These are phyloP conservation scores for Austroboletus niveus DNA, from an alignment of 1,284 basidiomycete genomes.

Conservation along the genomic window DNA sequence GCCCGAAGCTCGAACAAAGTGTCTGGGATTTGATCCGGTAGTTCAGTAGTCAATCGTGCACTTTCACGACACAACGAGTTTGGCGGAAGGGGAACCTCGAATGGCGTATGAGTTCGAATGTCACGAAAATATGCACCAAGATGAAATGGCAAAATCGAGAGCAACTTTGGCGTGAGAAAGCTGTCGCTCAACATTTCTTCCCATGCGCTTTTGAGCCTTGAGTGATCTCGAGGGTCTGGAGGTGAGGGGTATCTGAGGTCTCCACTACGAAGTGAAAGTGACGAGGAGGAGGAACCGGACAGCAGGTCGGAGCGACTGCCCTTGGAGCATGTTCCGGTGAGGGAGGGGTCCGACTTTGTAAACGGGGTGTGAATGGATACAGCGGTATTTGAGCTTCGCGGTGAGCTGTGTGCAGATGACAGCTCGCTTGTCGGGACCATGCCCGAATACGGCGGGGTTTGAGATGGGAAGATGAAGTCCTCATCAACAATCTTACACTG, in stretches of 20 bases:
- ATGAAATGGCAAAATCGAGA: slow-evolving; percentile 67
- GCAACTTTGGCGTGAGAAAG: slow-evolving; percentile 53
- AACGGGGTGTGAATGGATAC: slow-evolving; percentile 19
- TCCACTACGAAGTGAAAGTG: slow-evolving; percentile 19
- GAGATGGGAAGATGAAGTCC: slow-evolving; percentile 66
- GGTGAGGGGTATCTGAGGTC: slow-evolving; percentile 16
- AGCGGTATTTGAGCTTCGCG: slow-evolving; percentile 29
- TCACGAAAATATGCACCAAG: slow-evolving; percentile 57
- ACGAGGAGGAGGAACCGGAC: slow-evolving; percentile 17
- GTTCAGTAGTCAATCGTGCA: slow-evolving; percentile 6
- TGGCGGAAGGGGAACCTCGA: slow-evolving; percentile 57
- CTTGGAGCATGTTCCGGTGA: slow-evolving; percentile 14
- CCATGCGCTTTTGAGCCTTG: slow-evolving; percentile 61
- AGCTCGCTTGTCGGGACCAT: slow-evolving; percentile 12
- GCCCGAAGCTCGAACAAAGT: slow-evolving; percentile 30
- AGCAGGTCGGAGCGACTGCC: slow-evolving; percentile 11
- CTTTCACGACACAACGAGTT: slow-evolving; percentile 34
- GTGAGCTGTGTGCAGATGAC: slow-evolving; percentile 23
- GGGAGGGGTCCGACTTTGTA: slow-evolving; percentile 28
- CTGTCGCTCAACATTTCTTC: slow-evolving; percentile 61
- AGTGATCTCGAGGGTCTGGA: slow-evolving; percentile 59
- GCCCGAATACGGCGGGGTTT: slow-evolving; percentile 14
- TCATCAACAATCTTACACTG: slow-evolving; percentile 61
- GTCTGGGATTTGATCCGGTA: slow-evolving; percentile 26
- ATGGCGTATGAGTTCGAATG: slow-evolving; percentile 48